Evolutionary conservation across 1,139 yeast species (phyloP).

Genomic region (Protomyces arabidopsidicola): DNA sequence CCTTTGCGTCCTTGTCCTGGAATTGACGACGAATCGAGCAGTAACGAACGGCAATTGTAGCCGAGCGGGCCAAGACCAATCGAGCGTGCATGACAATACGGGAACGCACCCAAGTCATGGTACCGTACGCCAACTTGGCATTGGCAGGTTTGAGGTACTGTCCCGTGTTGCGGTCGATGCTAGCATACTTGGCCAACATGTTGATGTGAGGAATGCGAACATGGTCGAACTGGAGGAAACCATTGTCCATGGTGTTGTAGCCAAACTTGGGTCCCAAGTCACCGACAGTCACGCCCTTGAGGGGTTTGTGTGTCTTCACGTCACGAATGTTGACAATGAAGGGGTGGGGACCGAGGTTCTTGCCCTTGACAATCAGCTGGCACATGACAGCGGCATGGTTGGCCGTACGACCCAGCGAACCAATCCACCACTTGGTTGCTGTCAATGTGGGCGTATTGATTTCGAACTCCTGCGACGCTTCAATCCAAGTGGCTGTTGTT

Average conservation of each 20-base stretch:
- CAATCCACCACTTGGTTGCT: slow-evolving; percentile 98
- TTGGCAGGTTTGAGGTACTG: slow-evolving; percentile 64
- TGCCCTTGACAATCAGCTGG: slow-evolving; percentile 57
- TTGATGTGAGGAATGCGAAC: slow-evolving; percentile 79
- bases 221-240: slow-evolving; percentile 79
- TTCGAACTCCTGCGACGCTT: slow-evolving; percentile 58
- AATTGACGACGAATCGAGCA: slow-evolving; percentile 89
- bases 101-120: slow-evolving; percentile 82
- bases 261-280: slow-evolving; percentile 74
- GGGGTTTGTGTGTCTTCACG: slow-evolving; percentile 52
- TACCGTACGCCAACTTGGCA: slow-evolving; percentile 83
- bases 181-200: slow-evolving; percentile 76
- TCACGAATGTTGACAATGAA: slow-evolving; percentile 84
- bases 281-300: slow-evolving; percentile 78
- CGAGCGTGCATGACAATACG: slow-evolving; percentile 81
- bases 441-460: slow-evolving; percentile 84
- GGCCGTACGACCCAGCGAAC: slow-evolving; percentile 93
- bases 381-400: slow-evolving; percentile 81
- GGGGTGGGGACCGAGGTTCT: slow-evolving; percentile 79
- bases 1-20: slow-evolving; percentile 30
- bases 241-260: slow-evolving; percentile 67
- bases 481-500: slow-evolving; percentile 79
- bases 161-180: slow-evolving; percentile 61
- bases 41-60: slow-evolving; percentile 80
- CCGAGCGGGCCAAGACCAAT: slow-evolving; percentile 70